Base-by-base conservation (phyloP, 2,329 filamentous ascomycete genomes). In the Colletotrichum liaoningense region DNA sequence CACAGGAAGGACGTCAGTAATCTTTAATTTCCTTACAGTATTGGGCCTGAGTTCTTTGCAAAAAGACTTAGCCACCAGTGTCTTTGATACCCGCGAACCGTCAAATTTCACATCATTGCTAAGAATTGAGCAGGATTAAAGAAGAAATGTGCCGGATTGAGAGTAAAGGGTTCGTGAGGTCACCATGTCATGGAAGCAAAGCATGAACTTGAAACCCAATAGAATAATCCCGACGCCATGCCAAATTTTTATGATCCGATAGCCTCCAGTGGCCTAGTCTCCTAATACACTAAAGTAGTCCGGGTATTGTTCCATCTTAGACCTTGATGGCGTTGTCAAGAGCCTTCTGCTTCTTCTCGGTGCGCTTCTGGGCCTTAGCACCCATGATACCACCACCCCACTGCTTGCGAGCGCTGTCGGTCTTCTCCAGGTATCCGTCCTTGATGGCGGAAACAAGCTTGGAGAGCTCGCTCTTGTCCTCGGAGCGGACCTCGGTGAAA, bases 351-450 rank as follows among this genome's bases (percentile, higher is more conserved):
- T 94, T 95, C 94, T 98, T 98, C 86, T 88, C 86, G 76, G 87
- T 90, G 83, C 88, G 88, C 87, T 90, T 91, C 87, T 91, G 92
- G 84, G 97, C 95, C 94, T 99, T 99, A 85, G 93, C 90, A 83
- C 97, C 90, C 95, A 99, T 98, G 89, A 99, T 98, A 87, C 97
- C 97, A 91, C 97, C 97, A 89, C 97, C 97, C 97, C 97, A 99
- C 88, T 96, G 94, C 86, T 93, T 93, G 87, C 95, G 93, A 82
- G 91, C 87, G 84, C 95, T 93, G 88, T 98, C 96, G 86, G 94
- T 94, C 92, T 97, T 97, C 87, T 97, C 95, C 82, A 94, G 88
- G 92, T 97, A 99, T 80, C 96, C 97, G 83, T 98, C 96, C 93
- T 99, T 98, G 91, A 99, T 90, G 84, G 97, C 92, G 78, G 94